Percentiles rank a stretch among this genome's conserved stretches.
Conservation (phyloP, 805 yeast genomes). For the Zygosaccharomyces bailii region DNA sequence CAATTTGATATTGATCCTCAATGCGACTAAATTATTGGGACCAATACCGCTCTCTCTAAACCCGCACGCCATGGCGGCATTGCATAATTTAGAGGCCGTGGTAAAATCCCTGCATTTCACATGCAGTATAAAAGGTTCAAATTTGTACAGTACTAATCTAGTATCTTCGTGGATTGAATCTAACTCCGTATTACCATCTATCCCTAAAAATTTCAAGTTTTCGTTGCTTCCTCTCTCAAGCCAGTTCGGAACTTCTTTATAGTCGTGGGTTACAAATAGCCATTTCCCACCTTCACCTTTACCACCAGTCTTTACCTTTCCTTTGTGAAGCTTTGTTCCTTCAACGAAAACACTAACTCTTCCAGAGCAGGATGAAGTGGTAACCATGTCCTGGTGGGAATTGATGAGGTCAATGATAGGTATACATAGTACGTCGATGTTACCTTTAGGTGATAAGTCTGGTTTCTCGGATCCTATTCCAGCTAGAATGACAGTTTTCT, state of each 20-base stretch:
- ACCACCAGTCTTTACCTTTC: conserved; percentile 56
- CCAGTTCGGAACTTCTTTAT: conserved; percentile 48
- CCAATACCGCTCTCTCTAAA: conserved; percentile 88
- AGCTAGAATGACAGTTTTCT: conserved; percentile 51
- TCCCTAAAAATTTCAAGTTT: conserved; percentile 24
- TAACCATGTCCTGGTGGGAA: conserved; percentile 61
- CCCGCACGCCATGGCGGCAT: conserved; percentile 78
- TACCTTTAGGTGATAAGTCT: conserved; percentile 84
- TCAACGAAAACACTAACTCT: conserved; percentile 79
- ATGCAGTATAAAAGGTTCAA: conserved; percentile 82
- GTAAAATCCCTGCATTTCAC: conserved; percentile 66
- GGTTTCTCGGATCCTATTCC: conserved; percentile 48
- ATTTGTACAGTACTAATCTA: conserved; percentile 68
- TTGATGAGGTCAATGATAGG: conserved; percentile 73
- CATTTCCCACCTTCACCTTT: conserved; percentile 84
- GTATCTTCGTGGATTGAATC: conserved; percentile 24
- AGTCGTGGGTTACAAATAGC: conserved; percentile 75
- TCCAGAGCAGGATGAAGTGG: conserved; percentile 88
- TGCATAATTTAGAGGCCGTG: conserved; percentile 59
- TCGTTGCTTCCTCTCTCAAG: conserved; percentile 28
- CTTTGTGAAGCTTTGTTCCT: conserved; percentile 49
- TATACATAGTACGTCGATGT: conserved; percentile 68
- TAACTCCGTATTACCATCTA: conserved; percentile 4
- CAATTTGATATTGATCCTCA: conserved; percentile 61
- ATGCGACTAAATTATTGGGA: conserved; percentile 69